Evolutionary conservation across 768 basidiomycete species (phyloP).

Genomic region (Nidula microcarpa): DNA sequence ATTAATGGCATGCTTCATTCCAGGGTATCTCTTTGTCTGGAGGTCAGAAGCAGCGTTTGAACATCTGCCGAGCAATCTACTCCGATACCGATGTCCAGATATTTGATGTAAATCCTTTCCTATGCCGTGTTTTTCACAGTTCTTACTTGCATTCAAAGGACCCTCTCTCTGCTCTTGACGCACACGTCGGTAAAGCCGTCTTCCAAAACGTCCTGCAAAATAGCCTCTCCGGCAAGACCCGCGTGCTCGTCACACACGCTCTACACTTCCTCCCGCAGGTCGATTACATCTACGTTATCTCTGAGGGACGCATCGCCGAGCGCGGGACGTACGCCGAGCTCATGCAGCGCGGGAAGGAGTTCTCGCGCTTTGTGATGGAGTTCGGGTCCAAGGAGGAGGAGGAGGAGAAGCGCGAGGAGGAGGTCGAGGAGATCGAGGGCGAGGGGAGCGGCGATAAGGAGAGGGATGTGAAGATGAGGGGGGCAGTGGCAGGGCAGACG

Average conservation of each 20-base stretch:
- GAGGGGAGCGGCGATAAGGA: constrained; percentile 14
- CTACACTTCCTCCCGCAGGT: constrained; percentile 86
- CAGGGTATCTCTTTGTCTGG: constrained; percentile 86
- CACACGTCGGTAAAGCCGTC: constrained; percentile 85
- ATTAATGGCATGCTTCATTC: too few species aligned
- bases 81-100: constrained; percentile 83
- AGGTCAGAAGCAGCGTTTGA: constrained; percentile 75
- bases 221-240: constrained; percentile 64
- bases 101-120: constrained; percentile 57
- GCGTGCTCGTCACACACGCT: constrained; percentile 89
- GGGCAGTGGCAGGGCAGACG: constrained; percentile 37
- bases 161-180: constrained; percentile 87
- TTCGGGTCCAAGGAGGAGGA: constrained; percentile 67
- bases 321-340: constrained; percentile 77
- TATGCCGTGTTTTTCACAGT: neutral
- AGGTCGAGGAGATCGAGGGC: constrained; percentile 36
- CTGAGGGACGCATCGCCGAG: constrained; percentile 76
- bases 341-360: constrained; percentile 59
- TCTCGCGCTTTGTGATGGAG: constrained; percentile 70
- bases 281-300: constrained; percentile 80
- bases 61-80: constrained; percentile 86
- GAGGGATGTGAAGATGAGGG: constrained; percentile 31
- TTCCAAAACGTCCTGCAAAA: constrained; percentile 81
- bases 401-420: constrained; percentile 39
- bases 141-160: constrained; percentile 38